Conservation (phyloP, 2,329 filamentous ascomycete genomes). For the Epichloe sylvatica region DNA sequence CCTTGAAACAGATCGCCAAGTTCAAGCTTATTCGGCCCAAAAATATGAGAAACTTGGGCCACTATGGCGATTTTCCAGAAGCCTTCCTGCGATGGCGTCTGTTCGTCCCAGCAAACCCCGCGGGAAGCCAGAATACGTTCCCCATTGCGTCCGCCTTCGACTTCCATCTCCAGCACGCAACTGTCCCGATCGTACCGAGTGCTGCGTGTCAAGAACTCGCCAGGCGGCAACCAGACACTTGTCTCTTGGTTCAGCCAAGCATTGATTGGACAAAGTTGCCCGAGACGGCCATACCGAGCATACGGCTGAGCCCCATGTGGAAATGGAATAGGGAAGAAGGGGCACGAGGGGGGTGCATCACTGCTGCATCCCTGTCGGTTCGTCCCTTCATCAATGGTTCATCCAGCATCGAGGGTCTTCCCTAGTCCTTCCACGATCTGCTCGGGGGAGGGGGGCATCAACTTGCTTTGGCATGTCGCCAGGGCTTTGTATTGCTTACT, state of each 20-base stretch:
- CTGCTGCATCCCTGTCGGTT: neutral
- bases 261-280: no score
- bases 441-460: no score
- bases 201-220: neutral
- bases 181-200: neutral
- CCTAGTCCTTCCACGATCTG: neutral
- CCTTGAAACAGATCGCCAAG: neutral
- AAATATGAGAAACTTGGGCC: neutral
- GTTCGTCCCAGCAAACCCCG: no score
- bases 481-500: no score
- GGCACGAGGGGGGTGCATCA: no score
- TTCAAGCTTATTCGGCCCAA: neutral
- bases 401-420: no score
- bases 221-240: neutral
- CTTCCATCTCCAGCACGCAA: no score
- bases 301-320: neutral
- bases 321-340: neutral
- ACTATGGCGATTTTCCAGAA: slow-evolving; percentile 3
- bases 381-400: neutral
- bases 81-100: neutral
- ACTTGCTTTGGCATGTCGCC: no score
- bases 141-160: no score
- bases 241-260: neutral
- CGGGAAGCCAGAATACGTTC: no score
- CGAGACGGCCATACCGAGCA: no score